Base-by-base conservation (phyloP, 805 yeast species). In the Ogataea dorogensis region DNA sequence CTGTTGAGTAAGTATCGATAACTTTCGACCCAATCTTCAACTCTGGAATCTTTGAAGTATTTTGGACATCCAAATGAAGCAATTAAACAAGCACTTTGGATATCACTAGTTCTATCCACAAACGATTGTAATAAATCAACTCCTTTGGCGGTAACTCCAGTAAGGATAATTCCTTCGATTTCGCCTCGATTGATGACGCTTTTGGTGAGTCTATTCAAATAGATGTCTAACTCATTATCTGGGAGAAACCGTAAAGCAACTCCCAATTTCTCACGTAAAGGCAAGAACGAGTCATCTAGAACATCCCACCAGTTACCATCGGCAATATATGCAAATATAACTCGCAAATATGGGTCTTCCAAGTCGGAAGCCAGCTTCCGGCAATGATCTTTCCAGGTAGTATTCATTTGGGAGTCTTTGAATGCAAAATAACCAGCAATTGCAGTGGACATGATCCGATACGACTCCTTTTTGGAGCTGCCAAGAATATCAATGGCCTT, bases 281-380 rank as follows among this genome's bases (percentile, higher is more conserved):
- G 96, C 26, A 91, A 68, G 1, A 95, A 82, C 13, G 82, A 78
- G 53, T 91, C 97, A 54, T 87, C 95, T 34, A 91, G 67, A 2
- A 91, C 95, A 53, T 87, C 97, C 81, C 91, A 82, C 97, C 98
- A 91, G 46, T 89, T 93, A 29, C 86, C 84, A 54, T 91, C 96
- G 0, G 96, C 88, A 36, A 91, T 82, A 50, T 80, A 91, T 0
- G 96, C 96, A 67, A 91, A 91, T 1, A 91, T 85, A 0, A 95
- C 96, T 28, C 97, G 66, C 42, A 91, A 63, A 55, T 91, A 91
- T 0, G 98, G 96, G 53, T 86, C 81, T 9, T 83, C 91, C 38
- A 91, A 67, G 49, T 87, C 96, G n/a, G 84, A 74, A 0, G 97
- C 85, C 71, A 91, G 74, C 40, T 73, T 72, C 36, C 96, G 78